These are phyloP conservation scores for Gentiana straminea DNA, from an alignment of 257 asterid genomes.

Conservation along the genomic window DNA sequence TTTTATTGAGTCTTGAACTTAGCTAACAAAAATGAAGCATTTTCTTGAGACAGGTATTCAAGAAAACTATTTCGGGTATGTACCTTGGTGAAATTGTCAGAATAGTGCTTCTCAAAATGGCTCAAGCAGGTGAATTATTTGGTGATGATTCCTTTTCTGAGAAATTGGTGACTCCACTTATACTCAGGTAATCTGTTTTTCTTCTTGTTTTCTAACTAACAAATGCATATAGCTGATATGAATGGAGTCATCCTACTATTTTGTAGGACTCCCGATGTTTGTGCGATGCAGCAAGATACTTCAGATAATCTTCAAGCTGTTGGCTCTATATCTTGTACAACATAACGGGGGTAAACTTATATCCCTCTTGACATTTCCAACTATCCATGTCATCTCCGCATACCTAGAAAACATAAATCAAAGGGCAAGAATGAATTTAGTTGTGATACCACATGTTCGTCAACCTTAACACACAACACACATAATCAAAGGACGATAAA, in stretches of 20 bases:
- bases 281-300: conserved; percentile 69
- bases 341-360: no score
- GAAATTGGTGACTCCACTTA: conserved; percentile 30
- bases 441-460: no score
- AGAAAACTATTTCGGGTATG: conserved; percentile 32
- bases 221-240: no score
- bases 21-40: neutral
- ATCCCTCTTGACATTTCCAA: no score
- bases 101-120: conserved; percentile 54
- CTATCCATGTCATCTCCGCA: no score
- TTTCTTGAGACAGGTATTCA: conserved; percentile 43
- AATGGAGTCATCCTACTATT: neutral
- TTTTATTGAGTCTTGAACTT: neutral
- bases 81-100: conserved; percentile 60
- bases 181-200: conserved; percentile 31
- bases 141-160: no score
- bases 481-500: no score
- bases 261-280: conserved; percentile 4
- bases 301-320: conserved; percentile 52
- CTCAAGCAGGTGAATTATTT: conserved; percentile 19
- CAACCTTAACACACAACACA: no score
- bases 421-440: no score
- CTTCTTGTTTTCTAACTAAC: no score
- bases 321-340: conserved; percentile 23
- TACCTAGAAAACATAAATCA: no score